Percentiles rank a stretch among this genome's conserved stretches.
phyloP scores from a whole-genome alignment of 169 alveolate genomes.

The Plasmodium knowlesi region DNA sequence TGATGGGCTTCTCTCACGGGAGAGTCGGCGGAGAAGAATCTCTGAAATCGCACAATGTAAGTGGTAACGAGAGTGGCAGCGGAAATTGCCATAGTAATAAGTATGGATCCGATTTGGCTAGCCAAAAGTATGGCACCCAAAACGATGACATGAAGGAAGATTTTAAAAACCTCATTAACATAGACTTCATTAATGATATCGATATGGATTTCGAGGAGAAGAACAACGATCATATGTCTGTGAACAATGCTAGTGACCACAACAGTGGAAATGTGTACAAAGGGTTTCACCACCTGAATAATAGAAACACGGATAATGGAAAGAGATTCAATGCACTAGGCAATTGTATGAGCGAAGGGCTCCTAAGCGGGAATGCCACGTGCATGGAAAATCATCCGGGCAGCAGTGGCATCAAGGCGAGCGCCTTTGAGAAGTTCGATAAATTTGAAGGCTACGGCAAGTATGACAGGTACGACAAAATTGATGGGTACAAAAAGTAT shows the following conservation, averaged over 20 bases:
- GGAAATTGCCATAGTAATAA: neutral
- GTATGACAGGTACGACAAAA: neutral
- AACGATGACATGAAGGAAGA: constrained; percentile 65
- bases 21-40: neutral
- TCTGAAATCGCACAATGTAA: neutral
- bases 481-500: neutral
- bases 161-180: constrained; percentile 50
- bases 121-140: constrained; percentile 27
- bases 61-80: neutral
- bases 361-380: neutral
- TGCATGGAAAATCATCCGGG: neutral
- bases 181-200: constrained; percentile 63
- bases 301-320: neutral
- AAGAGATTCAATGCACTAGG: neutral
- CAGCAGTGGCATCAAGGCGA: too few relatives aligned
- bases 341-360: constrained; percentile 21
- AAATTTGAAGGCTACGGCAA: neutral
- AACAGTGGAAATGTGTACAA: neutral
- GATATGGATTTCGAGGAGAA: constrained; percentile 68
- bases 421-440: neutral
- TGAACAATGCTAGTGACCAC: neutral
- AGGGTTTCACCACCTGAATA: neutral
- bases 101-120: neutral
- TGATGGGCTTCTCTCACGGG: neutral
- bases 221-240: neutral